Percentiles rank a stretch among this genome's conserved stretches.
Evolutionary conservation across 331 rosid genomes (phyloP).

Genomic region (Stylosanthes scabra): DNA sequence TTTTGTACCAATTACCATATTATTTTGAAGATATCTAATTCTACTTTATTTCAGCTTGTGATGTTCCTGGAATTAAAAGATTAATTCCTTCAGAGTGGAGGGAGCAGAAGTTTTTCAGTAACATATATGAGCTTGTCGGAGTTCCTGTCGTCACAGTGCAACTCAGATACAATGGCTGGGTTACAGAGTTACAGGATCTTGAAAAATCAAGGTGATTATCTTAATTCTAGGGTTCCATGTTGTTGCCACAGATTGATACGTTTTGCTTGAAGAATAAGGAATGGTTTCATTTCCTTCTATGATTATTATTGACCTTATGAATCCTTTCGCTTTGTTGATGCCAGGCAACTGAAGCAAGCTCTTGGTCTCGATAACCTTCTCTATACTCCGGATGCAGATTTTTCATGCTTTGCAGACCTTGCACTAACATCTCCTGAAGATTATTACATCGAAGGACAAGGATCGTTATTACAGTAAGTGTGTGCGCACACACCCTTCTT

Average conservation of each 20-base stretch:
- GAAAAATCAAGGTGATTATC: slow-evolving; percentile 87
- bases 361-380: slow-evolving; percentile 94
- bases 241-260: slow-evolving; percentile 14
- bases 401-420: slow-evolving; percentile 97
- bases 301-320: slow-evolving; percentile 39
- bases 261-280: slow-evolving; percentile 3
- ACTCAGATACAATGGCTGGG: slow-evolving; percentile 98
- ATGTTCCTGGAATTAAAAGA: slow-evolving; percentile 97
- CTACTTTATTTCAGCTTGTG: slow-evolving; percentile 80
- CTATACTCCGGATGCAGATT: slow-evolving; percentile 98
- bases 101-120: slow-evolving; percentile 76
- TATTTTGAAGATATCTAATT: slow-evolving; percentile 12
- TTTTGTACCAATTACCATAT: slow-evolving; percentile 18
- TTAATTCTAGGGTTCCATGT: slow-evolving; percentile 17
- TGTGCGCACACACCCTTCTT: neutral
- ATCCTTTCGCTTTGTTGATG: slow-evolving; percentile 46
- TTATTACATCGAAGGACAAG: slow-evolving; percentile 96
- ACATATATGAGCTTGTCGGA: slow-evolving; percentile 85
- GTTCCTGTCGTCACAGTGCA: slow-evolving; percentile 99
- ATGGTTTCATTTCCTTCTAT: slow-evolving; percentile 15
- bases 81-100: slow-evolving; percentile 86
- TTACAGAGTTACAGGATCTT: slow-evolving; percentile 90
- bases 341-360: slow-evolving; percentile 81
- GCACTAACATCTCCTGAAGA: slow-evolving; percentile 97
- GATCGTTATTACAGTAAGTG: slow-evolving; percentile 96